These are phyloP conservation scores for Annona cherimola DNA, from an alignment of 164 flowering plant genomes.

Conservation along the genomic window DNA sequence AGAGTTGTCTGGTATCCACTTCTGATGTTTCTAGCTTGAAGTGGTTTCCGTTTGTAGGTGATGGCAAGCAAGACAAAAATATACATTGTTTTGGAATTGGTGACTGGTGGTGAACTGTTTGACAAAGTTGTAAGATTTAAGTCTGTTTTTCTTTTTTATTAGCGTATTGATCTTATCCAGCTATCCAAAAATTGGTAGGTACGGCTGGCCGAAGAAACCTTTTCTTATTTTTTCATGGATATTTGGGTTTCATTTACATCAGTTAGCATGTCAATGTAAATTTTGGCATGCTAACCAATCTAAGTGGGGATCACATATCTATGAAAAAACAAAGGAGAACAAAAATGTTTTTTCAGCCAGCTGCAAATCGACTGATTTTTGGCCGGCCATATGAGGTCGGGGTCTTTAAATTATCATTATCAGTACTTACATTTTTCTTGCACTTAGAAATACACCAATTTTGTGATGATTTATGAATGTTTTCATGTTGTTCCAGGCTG, in stretches of 20 bases:
- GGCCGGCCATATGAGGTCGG: too few species aligned
- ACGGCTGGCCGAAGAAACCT: neutral
- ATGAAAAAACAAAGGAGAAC: neutral
- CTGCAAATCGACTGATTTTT: neutral
- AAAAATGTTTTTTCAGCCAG: neutral
- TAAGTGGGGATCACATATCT: neutral
- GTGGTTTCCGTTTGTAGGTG: constrained; percentile 3
- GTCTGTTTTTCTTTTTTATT: neutral
- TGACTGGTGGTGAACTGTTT: constrained; percentile 8
- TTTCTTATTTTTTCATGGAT: neutral
- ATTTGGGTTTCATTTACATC: neutral
- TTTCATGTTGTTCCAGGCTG: constrained; percentile 36
- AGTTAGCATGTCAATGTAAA: neutral
- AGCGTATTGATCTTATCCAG: neutral
- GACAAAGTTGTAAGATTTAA: constrained; percentile 4
- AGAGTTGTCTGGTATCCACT: neutral
- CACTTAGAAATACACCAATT: neutral
- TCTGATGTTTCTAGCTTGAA: neutral
- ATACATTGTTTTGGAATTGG: constrained; percentile 8
- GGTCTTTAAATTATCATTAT: neutral
- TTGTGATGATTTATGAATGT: neutral
- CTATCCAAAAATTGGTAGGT: neutral
- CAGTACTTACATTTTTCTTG: neutral
- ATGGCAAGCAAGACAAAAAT: constrained; percentile 11
- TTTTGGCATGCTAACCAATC: neutral